Conservation (phyloP, 1,284 basidiomycete genomes). For the Puccinia novopanici region DNA sequence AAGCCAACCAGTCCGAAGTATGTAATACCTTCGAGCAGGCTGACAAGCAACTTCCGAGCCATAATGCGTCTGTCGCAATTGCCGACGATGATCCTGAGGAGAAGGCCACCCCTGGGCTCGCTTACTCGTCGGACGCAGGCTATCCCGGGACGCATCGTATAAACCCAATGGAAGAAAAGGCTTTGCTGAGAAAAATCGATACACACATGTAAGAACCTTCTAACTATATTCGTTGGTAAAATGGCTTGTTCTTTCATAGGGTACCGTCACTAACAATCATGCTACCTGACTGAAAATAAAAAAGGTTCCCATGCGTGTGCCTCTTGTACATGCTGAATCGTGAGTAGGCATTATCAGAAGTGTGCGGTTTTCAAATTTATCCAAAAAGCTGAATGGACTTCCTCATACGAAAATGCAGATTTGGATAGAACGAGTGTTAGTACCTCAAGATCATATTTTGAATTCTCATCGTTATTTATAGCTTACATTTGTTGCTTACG, state of each 20-base stretch:
- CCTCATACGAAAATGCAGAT: background rate
- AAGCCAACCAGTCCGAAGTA: background rate
- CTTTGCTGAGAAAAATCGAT: slow-evolving; percentile 7
- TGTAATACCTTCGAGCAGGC: background rate
- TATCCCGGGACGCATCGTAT: background rate
- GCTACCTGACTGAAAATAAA: background rate
- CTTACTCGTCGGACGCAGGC: background rate
- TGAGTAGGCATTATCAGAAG: background rate
- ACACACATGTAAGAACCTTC: slow-evolving; percentile 10
- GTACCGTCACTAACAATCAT: background rate
- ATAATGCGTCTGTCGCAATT: background rate
- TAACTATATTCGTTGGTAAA: background rate
- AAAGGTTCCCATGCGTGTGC: slow-evolving; percentile 42
- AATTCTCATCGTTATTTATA: background rate
- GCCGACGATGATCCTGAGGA: background rate
- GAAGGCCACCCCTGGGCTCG: background rate
- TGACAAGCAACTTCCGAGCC: background rate
- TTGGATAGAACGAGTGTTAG: slow-evolving; percentile 39
- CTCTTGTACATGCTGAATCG: slow-evolving; percentile 38
- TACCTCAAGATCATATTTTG: background rate
- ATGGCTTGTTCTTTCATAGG: background rate
- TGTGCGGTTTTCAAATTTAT: background rate
- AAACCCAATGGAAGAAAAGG: background rate
- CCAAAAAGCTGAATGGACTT: background rate
- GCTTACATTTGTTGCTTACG: background rate